phyloP scores from a whole-genome alignment of 2,329 filamentous ascomycete genomes.

The Curvularia eragrostidis region DNA sequence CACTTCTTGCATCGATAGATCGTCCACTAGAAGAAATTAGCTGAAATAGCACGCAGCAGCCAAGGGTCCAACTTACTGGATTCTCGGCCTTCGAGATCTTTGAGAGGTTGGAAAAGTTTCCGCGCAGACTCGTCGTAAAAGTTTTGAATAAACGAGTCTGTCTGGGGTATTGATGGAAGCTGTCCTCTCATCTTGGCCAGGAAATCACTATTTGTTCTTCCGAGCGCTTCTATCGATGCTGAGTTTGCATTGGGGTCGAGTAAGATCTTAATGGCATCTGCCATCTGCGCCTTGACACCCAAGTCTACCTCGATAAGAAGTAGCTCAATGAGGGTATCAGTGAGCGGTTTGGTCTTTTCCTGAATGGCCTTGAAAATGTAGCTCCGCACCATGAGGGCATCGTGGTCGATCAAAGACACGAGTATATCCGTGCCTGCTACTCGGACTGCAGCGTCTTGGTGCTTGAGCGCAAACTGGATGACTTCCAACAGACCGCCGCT shows the following conservation, averaged over 20 bases:
- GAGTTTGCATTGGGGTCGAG: constrained; percentile 74
- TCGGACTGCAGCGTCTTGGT: constrained; percentile 81
- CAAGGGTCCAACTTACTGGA: constrained; percentile 52
- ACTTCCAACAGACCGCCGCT: constrained; percentile 85
- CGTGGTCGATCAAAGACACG: constrained; percentile 93
- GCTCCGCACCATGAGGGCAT: constrained; percentile 89
- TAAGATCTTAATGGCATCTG: constrained; percentile 92
- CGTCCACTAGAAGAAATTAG: constrained; percentile 62
- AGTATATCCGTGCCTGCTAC: constrained; percentile 94
- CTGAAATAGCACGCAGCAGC: not conserved
- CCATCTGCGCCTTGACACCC: constrained; percentile 93
- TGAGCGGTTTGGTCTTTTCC: constrained; percentile 83
- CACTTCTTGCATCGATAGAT: constrained; percentile 81
- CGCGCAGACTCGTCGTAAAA: constrained; percentile 90
- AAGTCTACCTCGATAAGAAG: constrained; percentile 90
- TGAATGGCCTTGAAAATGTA: constrained; percentile 92
- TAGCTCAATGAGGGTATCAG: constrained; percentile 90
- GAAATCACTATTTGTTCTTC: constrained; percentile 71
- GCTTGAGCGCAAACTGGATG: constrained; percentile 88
- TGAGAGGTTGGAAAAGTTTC: constrained; percentile 84
- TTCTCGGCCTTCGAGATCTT: constrained; percentile 74
- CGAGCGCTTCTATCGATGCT: constrained; percentile 65
- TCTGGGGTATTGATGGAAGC: constrained; percentile 67
- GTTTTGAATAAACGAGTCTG: constrained; percentile 82
- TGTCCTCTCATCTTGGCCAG: constrained; percentile 65